A percentile compares a stretch with the other conserved stretches of the same genome.
Conservation (phyloP, 176 grass and related monocot genomes). For the Luzula sylvatica region DNA sequence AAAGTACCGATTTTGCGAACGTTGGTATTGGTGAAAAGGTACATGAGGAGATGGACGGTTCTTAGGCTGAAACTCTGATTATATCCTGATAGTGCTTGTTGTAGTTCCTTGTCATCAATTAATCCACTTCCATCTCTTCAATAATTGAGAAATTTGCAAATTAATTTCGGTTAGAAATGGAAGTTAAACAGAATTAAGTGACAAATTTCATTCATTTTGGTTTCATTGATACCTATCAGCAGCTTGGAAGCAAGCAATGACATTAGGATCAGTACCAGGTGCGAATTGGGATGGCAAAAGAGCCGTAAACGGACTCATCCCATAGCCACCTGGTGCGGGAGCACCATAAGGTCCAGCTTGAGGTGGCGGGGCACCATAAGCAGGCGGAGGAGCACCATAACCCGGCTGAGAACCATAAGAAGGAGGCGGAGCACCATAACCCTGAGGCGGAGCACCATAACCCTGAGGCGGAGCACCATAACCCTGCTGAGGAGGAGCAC, state of each 20-base stretch:
- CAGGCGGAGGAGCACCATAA: slow-evolving; percentile 17
- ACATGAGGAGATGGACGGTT: slow-evolving; percentile 95
- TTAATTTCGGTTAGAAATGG: too few relatives aligned
- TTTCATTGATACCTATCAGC: slow-evolving; percentile 35
- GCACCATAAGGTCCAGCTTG: slow-evolving; percentile 4
- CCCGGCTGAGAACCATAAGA: slow-evolving; percentile 7
- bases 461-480: slow-evolving; percentile 12
- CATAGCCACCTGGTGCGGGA: slow-evolving; percentile 5
- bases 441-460: slow-evolving; percentile 4
- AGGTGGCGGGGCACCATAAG: slow-evolving; percentile 6
- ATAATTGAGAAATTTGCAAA: slow-evolving; percentile 3
- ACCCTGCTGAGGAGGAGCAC: not conserved
- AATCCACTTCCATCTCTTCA: slow-evolving; percentile 61
- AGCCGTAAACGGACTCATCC: slow-evolving; percentile 43
- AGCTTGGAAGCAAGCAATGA: slow-evolving; percentile 88
- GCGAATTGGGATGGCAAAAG: slow-evolving; percentile 68
- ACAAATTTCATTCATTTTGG: not conserved
- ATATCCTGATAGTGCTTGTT: slow-evolving; percentile 67
- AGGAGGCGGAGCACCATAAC: slow-evolving; percentile 11
- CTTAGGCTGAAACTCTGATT: slow-evolving; percentile 84
- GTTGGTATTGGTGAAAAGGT: slow-evolving; percentile 84
- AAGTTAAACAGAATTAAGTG: too few relatives aligned
- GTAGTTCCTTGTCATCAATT: slow-evolving; percentile 96
- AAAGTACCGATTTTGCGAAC: slow-evolving; percentile 64
- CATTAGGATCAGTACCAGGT: slow-evolving; percentile 75